Base-by-base conservation (phyloP, 2,329 filamentous ascomycete species). In the Pyrenochaeta sp. region DNA sequence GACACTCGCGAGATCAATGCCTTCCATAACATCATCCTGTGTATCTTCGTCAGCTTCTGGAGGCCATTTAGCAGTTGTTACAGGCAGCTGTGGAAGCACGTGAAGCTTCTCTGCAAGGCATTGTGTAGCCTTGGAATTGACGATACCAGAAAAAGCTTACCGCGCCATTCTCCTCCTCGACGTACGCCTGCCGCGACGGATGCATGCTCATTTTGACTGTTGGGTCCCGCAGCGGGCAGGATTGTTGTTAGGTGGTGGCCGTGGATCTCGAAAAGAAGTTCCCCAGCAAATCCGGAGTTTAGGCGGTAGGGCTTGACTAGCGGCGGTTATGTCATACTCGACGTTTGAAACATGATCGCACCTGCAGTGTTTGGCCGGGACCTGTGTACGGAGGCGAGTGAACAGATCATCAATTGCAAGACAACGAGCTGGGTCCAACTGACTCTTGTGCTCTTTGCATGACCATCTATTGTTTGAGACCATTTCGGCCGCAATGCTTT, bases 181-280 rank as follows among this genome's bases (percentile, higher is more conserved):
- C 92, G 77, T 96, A 97, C 36, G 94, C 94, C 78, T 94, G 90
- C 63, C 95, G 87, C 75, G 94, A 87, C 53, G 94, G 94, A 81
- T 97, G 94, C 81, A 96, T 84, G 74, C 79, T 84, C 72, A 76
- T 77, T 17, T 59, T 71, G 67, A 51, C 47, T 27, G 45, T 43
- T 53, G 45, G 40, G 46, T 49, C 54, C 56, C 58, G 37, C 52
- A 31, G 54, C 47, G 61, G 52, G 55, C 52, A 51, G 50, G 51
- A 46, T 37, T 42, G 55, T 40, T 33, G 53, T 40, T 48, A n/a
- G 51, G 49, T 53, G 45, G 60, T 51, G 52, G 49, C 54, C 37
- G 33, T 48, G 55, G 32, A 52, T 45, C 51, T 61, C 48, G 46
- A 49, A 54, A 63, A 61, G 60, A 66, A 61, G 57, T 61, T 65